Percentiles rank a stretch among this genome's conserved stretches.
Conservation (phyloP, 2,329 filamentous ascomycete genomes). For the Verticillium nonalfalfae region DNA sequence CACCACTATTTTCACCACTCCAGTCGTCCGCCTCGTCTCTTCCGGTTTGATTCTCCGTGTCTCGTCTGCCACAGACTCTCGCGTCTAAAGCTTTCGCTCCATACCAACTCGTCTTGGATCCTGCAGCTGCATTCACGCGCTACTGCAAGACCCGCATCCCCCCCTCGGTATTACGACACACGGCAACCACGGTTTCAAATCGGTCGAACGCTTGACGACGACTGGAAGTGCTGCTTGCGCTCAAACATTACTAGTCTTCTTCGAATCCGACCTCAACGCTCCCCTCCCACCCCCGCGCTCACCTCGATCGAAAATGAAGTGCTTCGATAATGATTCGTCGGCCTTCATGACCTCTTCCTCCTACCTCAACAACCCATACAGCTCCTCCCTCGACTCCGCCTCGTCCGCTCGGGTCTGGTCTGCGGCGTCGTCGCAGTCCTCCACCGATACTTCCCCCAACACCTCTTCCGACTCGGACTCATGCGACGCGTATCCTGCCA, state of each 20-base stretch:
- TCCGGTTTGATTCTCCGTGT: conserved; percentile 53
- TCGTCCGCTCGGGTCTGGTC: conserved; percentile 77
- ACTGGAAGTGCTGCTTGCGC: conserved; percentile 20
- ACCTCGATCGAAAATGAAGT: conserved; percentile 47
- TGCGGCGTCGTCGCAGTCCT: conserved; percentile 61
- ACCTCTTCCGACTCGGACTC: conserved; percentile 46
- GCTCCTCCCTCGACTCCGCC: conserved; percentile 64
- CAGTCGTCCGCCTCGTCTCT: conserved; percentile 59
- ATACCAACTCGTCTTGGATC: conserved; percentile 34
- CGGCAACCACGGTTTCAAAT: conserved; percentile 25
- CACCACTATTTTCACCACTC: conserved; percentile 37
- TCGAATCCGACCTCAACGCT: not conserved
- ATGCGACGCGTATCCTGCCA: conserved; percentile 36
- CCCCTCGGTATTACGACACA: conserved; percentile 23
- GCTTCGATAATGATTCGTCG: conserved; percentile 45
- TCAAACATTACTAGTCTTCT: conserved; percentile 12
- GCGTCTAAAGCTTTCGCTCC: conserved; percentile 35
- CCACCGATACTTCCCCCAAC: conserved; percentile 62
- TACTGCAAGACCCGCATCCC: conserved; percentile 31
- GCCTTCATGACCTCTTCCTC: conserved; percentile 32
- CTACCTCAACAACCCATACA: conserved; percentile 54
- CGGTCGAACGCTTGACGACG: conserved; percentile 24
- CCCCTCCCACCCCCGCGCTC: not conserved
- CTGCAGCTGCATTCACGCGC: conserved; percentile 25
- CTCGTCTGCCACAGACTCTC: conserved; percentile 35